These are phyloP conservation scores for Zizania latifolia DNA, from an alignment of 176 grass and related monocot genomes.

Conservation along the genomic window DNA sequence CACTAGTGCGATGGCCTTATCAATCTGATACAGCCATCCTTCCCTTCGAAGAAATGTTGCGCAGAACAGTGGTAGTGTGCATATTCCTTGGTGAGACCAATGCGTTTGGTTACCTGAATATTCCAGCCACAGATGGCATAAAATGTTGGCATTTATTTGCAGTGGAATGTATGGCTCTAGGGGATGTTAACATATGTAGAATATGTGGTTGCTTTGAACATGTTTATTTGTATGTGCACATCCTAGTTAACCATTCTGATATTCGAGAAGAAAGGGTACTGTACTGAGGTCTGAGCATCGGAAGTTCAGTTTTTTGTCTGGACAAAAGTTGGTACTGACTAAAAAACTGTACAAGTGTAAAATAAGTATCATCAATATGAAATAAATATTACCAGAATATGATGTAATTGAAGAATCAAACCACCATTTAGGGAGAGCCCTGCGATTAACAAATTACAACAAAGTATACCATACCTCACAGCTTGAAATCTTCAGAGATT, in stretches of 20 bases:
- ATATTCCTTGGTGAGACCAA: background rate
- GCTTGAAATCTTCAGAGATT: background rate
- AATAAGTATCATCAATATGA: background rate
- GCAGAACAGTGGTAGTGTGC: background rate
- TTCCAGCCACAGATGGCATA: background rate
- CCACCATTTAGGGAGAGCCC: background rate
- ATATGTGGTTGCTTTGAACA: background rate
- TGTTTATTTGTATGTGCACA: background rate
- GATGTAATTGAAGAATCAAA: background rate
- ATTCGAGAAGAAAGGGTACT: background rate
- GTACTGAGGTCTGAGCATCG: background rate
- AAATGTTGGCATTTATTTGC: background rate
- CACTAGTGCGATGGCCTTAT: background rate
- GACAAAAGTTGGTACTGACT: background rate
- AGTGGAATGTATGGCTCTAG: background rate
- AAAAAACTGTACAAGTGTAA: background rate
- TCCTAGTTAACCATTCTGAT: background rate
- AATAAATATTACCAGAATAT: background rate
- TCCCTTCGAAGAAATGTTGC: slow-evolving; percentile 10
- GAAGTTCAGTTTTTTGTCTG: background rate
- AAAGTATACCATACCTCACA: slow-evolving; percentile 27
- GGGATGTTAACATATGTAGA: background rate
- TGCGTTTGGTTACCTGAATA: background rate
- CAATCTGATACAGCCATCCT: slow-evolving; percentile 8
- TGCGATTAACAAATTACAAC: slow-evolving; percentile 9